A percentile compares a stretch with the other conserved stretches of the same genome.
Conservation (phyloP, 768 basidiomycete species). For the Boletellus ananas region DNA sequence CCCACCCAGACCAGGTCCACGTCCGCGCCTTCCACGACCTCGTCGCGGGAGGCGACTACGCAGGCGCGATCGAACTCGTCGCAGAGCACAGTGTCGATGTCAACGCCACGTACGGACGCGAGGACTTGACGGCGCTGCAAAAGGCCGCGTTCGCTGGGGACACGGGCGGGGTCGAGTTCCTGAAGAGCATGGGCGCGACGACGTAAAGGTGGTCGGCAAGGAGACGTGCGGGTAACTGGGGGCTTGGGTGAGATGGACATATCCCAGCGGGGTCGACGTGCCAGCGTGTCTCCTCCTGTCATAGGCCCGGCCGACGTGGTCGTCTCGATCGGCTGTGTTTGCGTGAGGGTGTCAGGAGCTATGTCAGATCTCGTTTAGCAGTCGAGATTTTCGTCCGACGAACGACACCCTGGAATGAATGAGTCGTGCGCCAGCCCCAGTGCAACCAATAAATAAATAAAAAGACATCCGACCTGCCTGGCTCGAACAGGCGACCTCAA, state of each 20-base stretch:
- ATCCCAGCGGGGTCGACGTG: too few relatives aligned
- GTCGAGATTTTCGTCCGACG: too few relatives aligned
- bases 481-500: conserved; percentile 45
- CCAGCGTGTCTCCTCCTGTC: too few relatives aligned
- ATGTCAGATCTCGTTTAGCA: too few relatives aligned
- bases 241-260: too few relatives aligned
- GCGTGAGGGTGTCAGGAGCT: too few relatives aligned
- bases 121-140: conserved; percentile 19
- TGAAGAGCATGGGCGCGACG: conserved; percentile 19
- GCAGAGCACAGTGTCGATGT: conserved; percentile 20
- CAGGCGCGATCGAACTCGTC: conserved; percentile 14
- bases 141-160: conserved; percentile 23
- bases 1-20: conserved; percentile 15
- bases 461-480: conserved; percentile 34
- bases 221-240: too few relatives aligned
- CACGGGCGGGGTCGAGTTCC: conserved; percentile 15
- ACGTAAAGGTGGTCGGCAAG: neutral
- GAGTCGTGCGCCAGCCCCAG: too few relatives aligned
- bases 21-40: conserved; percentile 25
- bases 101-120: conserved; percentile 18
- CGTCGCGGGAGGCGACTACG: conserved; percentile 21
- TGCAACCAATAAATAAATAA: neutral
- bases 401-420: too few relatives aligned
- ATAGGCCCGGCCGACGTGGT: too few relatives aligned
- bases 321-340: too few relatives aligned